Conservation (phyloP, 139 green algal species). For the Chlamydomonas sphaeroides region DNA sequence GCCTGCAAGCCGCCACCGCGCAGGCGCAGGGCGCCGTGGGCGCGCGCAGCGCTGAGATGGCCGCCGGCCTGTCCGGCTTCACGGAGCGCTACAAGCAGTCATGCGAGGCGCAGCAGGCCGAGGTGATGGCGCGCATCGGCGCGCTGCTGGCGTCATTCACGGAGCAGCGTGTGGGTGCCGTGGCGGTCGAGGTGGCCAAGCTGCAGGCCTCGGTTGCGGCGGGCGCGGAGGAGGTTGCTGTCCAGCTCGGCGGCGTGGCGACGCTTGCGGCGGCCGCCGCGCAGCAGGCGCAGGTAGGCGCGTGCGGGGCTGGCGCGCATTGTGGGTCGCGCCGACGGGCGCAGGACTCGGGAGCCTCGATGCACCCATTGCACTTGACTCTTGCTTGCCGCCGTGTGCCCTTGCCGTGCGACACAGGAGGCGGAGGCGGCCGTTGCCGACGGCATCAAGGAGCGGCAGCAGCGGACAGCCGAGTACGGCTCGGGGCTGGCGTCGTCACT, state of each 20-base stretch:
- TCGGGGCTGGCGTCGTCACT: neutral
- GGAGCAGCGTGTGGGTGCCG: slow-evolving; percentile 13
- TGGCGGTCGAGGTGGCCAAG: slow-evolving; percentile 32
- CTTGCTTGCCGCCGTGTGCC: no score
- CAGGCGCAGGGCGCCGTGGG: neutral
- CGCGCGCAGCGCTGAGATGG: neutral
- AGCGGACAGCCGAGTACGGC: neutral
- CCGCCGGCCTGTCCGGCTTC: slow-evolving; percentile 9
- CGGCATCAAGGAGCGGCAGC: neutral
- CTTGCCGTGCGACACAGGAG: no score
- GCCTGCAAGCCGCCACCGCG: neutral
- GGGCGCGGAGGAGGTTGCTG: neutral
- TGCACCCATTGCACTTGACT: no score
- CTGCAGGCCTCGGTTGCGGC: slow-evolving; percentile 28
- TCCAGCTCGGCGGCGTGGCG: neutral
- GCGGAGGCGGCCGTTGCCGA: neutral
- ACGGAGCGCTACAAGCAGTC: slow-evolving; percentile 28
- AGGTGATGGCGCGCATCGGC: slow-evolving; percentile 42
- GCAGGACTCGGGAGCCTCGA: no score
- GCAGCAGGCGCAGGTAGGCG: slow-evolving; percentile 4
- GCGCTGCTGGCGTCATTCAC: slow-evolving; percentile 49
- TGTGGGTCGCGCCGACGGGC: no score
- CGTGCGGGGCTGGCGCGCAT: no score
- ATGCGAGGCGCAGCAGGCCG: slow-evolving; percentile 42
- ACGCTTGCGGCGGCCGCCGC: neutral